phyloP scores from a whole-genome alignment of 352 stramenopile genomes.

The Halophytophthora batemanensis region DNA sequence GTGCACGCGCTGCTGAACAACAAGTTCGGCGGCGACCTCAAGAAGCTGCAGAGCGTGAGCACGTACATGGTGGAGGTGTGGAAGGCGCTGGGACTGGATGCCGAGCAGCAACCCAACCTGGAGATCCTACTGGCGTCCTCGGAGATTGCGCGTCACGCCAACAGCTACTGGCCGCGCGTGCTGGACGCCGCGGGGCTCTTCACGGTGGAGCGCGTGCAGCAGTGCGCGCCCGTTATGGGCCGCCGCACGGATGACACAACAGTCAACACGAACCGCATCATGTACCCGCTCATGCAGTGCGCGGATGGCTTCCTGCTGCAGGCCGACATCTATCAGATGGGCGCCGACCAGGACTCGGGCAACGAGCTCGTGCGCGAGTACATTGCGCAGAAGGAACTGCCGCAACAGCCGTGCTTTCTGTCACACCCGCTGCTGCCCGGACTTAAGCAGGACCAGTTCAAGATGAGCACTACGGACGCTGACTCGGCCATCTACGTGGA shows the following conservation, averaged over 20 bases:
- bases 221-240: slow-evolving; percentile 99
- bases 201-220: slow-evolving; percentile 92
- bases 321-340: slow-evolving; percentile 98
- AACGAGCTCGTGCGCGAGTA: slow-evolving; percentile 97
- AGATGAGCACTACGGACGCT: slow-evolving; percentile 99
- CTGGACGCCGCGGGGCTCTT: slow-evolving; percentile 89
- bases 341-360: slow-evolving; percentile 95
- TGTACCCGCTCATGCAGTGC: slow-evolving; percentile 98
- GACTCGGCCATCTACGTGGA: slow-evolving; percentile 99
- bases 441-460: slow-evolving; percentile 98
- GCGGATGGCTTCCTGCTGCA: slow-evolving; percentile 98
- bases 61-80: slow-evolving; percentile 99
- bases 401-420: slow-evolving; percentile 90
- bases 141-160: slow-evolving; percentile 87
- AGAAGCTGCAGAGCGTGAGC: slow-evolving; percentile 94
- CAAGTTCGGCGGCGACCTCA: slow-evolving; percentile 98
- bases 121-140: slow-evolving; percentile 98
- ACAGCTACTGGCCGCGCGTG: slow-evolving; percentile 92
- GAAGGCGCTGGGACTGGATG: slow-evolving; percentile 97
- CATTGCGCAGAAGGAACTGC: slow-evolving; percentile 85
- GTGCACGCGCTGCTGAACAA: slow-evolving; percentile 99
- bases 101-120: slow-evolving; percentile 86
- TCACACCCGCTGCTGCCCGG: slow-evolving; percentile 97
- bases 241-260: slow-evolving; percentile 77
- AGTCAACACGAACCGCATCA: slow-evolving; percentile 91